Conservation (phyloP, 352 stramenopile species). For the Globisporangium rhizosaccharum region DNA sequence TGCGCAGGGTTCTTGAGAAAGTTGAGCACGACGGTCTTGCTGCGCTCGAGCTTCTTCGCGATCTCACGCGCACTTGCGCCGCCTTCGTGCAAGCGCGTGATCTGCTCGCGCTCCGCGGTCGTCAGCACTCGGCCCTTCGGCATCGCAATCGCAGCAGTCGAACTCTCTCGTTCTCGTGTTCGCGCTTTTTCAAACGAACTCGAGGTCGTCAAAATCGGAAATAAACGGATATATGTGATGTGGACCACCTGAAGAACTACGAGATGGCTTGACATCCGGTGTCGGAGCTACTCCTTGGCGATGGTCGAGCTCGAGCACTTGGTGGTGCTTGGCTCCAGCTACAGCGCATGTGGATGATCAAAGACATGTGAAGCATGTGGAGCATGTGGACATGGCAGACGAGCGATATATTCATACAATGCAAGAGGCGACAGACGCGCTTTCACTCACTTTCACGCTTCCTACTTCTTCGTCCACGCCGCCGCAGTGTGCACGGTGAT, state of each 20-base stretch:
- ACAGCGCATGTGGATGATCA: too few species aligned
- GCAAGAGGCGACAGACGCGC: neutral
- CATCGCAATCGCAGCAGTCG: slow-evolving; percentile 14
- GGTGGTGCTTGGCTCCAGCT: too few species aligned
- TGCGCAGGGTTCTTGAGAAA: slow-evolving; percentile 36
- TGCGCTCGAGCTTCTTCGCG: slow-evolving; percentile 36
- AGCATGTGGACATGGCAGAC: slow-evolving; percentile 17
- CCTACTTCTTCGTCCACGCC: slow-evolving; percentile 37
- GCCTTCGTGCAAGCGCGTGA: slow-evolving; percentile 28
- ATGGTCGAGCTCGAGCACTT: too few species aligned
- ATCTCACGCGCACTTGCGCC: slow-evolving; percentile 46
- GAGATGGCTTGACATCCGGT: too few species aligned
- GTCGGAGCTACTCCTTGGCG: too few species aligned
- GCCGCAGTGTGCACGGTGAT: slow-evolving; percentile 37
- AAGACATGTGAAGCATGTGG: too few species aligned
- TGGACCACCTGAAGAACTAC: too few species aligned
- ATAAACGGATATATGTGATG: too few species aligned
- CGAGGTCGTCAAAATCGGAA: too few species aligned
- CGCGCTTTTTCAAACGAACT: too few species aligned
- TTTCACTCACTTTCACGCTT: neutral
- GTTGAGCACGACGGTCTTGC: slow-evolving; percentile 61
- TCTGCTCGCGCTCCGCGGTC: slow-evolving; percentile 36
- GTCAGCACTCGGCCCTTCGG: slow-evolving; percentile 39
- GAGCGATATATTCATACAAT: neutral
- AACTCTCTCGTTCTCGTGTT: too few species aligned